These are phyloP conservation scores for Cercospora sp. DNA, from an alignment of 2,329 filamentous ascomycete genomes.

Conservation along the genomic window DNA sequence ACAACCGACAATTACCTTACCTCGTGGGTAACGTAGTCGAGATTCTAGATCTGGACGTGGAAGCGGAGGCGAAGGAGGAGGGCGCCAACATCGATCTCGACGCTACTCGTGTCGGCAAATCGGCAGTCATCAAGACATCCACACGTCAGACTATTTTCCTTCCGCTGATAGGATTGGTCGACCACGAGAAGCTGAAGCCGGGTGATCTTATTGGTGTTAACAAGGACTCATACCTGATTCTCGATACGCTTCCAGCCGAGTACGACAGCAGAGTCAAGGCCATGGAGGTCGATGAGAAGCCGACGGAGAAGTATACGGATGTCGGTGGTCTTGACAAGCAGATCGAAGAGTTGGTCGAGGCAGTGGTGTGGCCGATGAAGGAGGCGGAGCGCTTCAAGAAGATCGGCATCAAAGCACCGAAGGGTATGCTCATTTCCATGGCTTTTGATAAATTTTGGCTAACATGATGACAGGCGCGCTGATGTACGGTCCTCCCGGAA, in stretches of 20 bases:
- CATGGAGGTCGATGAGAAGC: constrained; percentile 99
- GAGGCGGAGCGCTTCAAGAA: constrained; percentile 99
- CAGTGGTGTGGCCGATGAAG: constrained; percentile 99
- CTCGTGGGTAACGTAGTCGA: constrained; percentile 98
- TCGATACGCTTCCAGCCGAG: constrained; percentile 94
- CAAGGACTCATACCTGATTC: constrained; percentile 96
- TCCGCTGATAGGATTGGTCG: constrained; percentile 92
- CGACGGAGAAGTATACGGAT: constrained; percentile 97
- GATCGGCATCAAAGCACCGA: constrained; percentile 98
- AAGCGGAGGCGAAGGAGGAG: constrained; percentile 92
- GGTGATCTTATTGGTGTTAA: constrained; percentile 97
- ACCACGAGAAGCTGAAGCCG: constrained; percentile 91
- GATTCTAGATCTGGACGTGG: constrained; percentile 92
- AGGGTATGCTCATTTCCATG: constrained; percentile 61
- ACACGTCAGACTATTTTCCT: constrained; percentile 98
- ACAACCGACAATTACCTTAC: constrained; percentile 98
- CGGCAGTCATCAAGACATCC: constrained; percentile 98
- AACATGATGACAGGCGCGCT: constrained; percentile 67
- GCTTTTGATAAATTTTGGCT: background rate
- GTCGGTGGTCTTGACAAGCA: constrained; percentile 98
- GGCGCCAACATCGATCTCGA: constrained; percentile 98
- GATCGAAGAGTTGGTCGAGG: constrained; percentile 97
- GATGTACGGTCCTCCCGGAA: constrained; percentile 95
- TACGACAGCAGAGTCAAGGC: constrained; percentile 99
- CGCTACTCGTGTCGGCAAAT: constrained; percentile 94